Evolutionary conservation across 306 rosid species (phyloP).

Genomic region (Cajanus cajan): DNA sequence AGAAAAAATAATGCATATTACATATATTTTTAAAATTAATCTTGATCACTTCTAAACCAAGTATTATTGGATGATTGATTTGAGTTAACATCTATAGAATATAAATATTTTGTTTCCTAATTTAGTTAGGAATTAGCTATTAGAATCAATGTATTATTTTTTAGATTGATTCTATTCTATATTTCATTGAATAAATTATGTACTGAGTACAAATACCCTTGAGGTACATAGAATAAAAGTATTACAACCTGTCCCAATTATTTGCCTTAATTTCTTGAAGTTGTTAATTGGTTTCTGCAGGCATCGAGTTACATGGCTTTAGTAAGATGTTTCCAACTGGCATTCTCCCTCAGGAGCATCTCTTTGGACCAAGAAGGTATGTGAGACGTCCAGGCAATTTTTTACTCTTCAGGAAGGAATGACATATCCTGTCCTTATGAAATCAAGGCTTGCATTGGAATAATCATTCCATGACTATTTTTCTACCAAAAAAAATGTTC

Average conservation of each 20-base stretch:
- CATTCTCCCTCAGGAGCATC: constrained; percentile 75
- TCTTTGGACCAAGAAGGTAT: constrained; percentile 79
- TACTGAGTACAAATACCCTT: no score
- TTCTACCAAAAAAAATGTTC: constrained; percentile 2
- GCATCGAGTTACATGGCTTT: constrained; percentile 72
- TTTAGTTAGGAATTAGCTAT: no score
- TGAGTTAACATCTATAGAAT: no score
- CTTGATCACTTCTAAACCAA: constrained; percentile 15
- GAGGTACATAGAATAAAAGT: no score
- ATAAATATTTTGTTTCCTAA: no score
- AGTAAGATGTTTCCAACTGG: constrained; percentile 88
- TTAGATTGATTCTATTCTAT: no score
- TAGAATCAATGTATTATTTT: no score
- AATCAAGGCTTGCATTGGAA: constrained; percentile 5
- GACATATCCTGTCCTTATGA: neutral
- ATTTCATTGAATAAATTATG: no score
- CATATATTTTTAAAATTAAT: constrained; percentile 5
- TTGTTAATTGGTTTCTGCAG: constrained; percentile 49
- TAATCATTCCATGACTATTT: constrained; percentile 22
- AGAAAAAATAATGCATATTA: constrained; percentile 8
- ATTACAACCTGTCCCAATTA: no score
- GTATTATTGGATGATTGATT: neutral
- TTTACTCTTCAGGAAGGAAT: constrained; percentile 12
- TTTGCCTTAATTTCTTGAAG: constrained; percentile 10
- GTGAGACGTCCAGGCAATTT: constrained; percentile 14